A percentile compares a stretch with the other conserved stretches of the same genome.
These are phyloP conservation scores for Vaccinium vitisidaea DNA, from an alignment of 148 eudicot genomes.

Conservation along the genomic window DNA sequence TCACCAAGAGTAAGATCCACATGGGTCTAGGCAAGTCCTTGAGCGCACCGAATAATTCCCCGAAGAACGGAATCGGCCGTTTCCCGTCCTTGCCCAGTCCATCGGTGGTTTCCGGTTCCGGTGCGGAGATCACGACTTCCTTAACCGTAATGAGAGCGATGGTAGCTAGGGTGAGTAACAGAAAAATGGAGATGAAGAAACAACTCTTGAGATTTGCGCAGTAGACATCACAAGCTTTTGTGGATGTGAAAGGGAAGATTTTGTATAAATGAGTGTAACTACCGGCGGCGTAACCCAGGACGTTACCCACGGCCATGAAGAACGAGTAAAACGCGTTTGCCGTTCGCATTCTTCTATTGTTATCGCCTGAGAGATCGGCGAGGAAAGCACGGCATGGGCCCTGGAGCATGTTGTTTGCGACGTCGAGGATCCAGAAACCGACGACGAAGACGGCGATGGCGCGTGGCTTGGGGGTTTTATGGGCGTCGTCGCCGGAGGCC, in stretches of 20 bases:
- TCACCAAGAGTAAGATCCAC: constrained; percentile 51
- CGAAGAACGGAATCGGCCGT: constrained; percentile 33
- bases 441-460: constrained; percentile 50
- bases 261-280: constrained; percentile 36
- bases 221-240: constrained; percentile 47
- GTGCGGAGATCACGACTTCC: constrained; percentile 24
- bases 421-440: constrained; percentile 62
- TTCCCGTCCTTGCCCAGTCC: constrained; percentile 16
- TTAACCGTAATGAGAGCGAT: constrained; percentile 30
- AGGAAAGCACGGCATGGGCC: constrained; percentile 57
- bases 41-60: constrained; percentile 40
- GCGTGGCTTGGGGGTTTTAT: constrained; percentile 28
- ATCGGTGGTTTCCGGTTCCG: constrained; percentile 15
- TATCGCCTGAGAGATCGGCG: constrained; percentile 42
- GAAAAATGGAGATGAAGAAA: constrained; percentile 44
- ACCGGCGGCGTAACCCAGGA: constrained; percentile 53
- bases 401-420: constrained; percentile 54
- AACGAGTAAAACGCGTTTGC: constrained; percentile 50
- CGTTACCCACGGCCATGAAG: constrained; percentile 60
- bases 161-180: constrained; percentile 29
- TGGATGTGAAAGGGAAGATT: constrained; percentile 41
- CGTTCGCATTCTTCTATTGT: constrained; percentile 33
- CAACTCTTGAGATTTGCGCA: constrained; percentile 59
- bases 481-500: constrained; percentile 33
- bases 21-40: constrained; percentile 46